Evolutionary conservation across 208 protist species (phyloP), one percentile per base, ranked within the genome.

Genomic region (Naegleria fowleri): DNA sequence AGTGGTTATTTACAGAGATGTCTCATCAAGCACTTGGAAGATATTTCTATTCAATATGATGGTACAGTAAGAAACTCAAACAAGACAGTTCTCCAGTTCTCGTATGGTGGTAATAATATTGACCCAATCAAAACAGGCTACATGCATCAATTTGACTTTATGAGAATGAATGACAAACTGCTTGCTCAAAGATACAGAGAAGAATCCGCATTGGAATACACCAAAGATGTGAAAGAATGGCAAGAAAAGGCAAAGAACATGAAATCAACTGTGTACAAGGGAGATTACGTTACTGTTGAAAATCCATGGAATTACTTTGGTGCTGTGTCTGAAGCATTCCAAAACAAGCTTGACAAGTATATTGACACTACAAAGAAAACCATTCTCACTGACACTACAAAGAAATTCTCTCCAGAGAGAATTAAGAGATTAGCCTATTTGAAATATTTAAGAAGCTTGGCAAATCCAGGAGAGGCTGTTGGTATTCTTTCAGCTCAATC

Each of bases 1-100:
- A 99, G 98, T 16, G 99, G 99, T n/a, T 99, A 99, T 92, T 94
- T 99, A 79, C 98, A 99, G 95, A 95, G 97, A 25, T 98, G 98
- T 93, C 95, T 99, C 29, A 97, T 99, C 92, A 99, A 99, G 92
- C 97, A 98, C 58, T 94, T 99, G 40, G 98, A 99, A 94, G 95
- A 95, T 79, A 92, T 98, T 52, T 93, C 95, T 22, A 96, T 98
- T 88, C 94, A 98, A 86, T 99, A 98, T 94, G 98, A 99, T 92
- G 95, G 97, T 92, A 98, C 96, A 84, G 98, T 99, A 51, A 96
- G 98, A 86, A 96, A 99, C 92, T 93, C 92, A 41, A 98, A 98
- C 92, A 97, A 96, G 29, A 96, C 95, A 58, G 94, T 99, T 5
- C 92, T 99, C 25, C 98, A 99, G 94, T 99, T 99, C 93, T 86